Conservation (phyloP, 1,284 basidiomycete species). For the Meripilus lineatus region DNA sequence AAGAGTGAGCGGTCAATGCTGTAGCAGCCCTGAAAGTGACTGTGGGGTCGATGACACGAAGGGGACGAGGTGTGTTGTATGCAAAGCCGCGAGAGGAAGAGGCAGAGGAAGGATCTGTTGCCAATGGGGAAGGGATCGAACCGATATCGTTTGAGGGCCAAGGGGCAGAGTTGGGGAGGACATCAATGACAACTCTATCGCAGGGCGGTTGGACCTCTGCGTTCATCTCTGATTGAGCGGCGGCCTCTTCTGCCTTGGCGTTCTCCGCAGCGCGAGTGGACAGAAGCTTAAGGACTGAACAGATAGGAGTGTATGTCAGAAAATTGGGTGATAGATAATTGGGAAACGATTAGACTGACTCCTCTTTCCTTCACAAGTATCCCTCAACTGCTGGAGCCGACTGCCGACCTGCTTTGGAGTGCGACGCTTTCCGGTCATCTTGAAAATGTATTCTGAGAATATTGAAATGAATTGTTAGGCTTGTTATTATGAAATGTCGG, state of each 20-base stretch:
- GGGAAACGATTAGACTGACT: constrained; percentile 36
- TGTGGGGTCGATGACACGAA: constrained; percentile 57
- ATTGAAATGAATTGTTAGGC: not conserved
- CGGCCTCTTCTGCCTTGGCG: constrained; percentile 17
- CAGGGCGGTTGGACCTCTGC: constrained; percentile 13
- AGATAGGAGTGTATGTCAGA: not conserved
- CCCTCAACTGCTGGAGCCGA: constrained; percentile 67
- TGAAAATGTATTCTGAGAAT: constrained; percentile 53
- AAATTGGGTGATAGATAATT: not conserved
- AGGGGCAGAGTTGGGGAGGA: constrained; percentile 15
- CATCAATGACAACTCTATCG: constrained; percentile 23
- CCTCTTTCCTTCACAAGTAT: constrained; percentile 61
- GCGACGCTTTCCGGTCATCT: constrained; percentile 57
- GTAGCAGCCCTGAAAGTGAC: constrained; percentile 54
- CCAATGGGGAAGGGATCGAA: constrained; percentile 15
- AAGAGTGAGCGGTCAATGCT: constrained; percentile 44
- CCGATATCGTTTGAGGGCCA: constrained; percentile 14
- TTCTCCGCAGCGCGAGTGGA: constrained; percentile 25
- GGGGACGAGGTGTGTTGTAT: constrained; percentile 39
- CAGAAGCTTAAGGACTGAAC: constrained; percentile 27
- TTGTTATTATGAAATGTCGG: not conserved
- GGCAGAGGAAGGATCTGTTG: constrained; percentile 11
- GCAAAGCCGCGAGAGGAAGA: constrained; percentile 9
- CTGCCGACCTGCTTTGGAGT: constrained; percentile 73
- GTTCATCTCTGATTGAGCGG: constrained; percentile 14